Percentiles rank a stretch among this genome's conserved stretches.
These are phyloP conservation scores for Vitis rotundifolia DNA, from an alignment of 164 flowering plant species.

Conservation along the genomic window DNA sequence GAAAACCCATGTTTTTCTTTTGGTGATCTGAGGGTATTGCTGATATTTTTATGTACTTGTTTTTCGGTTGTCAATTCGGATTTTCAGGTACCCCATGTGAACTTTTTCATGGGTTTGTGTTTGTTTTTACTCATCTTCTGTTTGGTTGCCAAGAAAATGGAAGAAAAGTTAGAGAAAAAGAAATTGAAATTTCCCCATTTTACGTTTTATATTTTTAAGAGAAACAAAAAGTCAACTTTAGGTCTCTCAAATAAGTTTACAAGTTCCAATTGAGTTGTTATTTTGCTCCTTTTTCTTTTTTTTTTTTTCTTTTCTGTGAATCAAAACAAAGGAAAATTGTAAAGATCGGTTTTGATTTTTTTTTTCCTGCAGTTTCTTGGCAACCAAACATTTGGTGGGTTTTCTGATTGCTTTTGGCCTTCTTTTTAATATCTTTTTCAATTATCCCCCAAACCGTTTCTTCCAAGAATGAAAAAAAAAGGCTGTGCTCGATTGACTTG, in stretches of 20 bases:
- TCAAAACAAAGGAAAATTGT: too few species aligned
- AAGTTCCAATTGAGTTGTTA: too few species aligned
- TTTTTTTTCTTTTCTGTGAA: too few species aligned
- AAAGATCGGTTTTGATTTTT: background rate
- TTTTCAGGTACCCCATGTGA: constrained; percentile 2
- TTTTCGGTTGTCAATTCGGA: background rate
- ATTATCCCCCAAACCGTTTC: background rate
- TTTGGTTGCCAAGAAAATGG: constrained; percentile 11
- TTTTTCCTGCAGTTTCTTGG: background rate
- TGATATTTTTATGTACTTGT: background rate
- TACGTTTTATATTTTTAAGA: too few species aligned
- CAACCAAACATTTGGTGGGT: background rate
- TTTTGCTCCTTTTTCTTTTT: too few species aligned
- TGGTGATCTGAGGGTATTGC: background rate
- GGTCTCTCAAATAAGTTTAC: too few species aligned
- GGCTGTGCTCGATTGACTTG: too few species aligned
- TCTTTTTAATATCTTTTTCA: background rate
- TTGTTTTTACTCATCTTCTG: background rate
- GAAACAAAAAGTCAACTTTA: too few species aligned
- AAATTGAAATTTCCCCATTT: too few species aligned
- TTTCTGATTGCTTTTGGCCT: background rate
- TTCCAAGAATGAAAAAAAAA: background rate
- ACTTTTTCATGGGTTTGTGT: background rate
- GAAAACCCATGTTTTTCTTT: background rate
- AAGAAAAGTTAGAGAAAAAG: too few species aligned